Base-by-base conservation (phyloP, 192 early-diverging fungal genomes). In the Glomus cerebriforme region DNA sequence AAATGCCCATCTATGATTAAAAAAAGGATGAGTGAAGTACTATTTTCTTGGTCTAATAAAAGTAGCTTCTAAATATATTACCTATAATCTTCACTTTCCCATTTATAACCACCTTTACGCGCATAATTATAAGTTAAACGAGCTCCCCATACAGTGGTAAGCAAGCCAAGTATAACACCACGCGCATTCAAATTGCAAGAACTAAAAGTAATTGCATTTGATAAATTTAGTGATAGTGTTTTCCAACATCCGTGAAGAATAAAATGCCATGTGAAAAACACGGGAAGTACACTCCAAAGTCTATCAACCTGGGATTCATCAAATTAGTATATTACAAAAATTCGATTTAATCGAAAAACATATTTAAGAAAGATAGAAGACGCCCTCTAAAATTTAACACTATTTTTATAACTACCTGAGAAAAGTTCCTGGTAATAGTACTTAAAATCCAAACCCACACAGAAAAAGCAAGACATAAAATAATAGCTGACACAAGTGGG, bases 121-220 rank as follows among this genome's bases (percentile, higher is more conserved):
- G 85, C 82, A 78, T 94, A 95, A 84, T 96, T 96, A 80, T 85
- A 94, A 0, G 93, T 93, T 49, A 96, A 81, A 24, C 95, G 89
- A 1, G 82, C 7, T 8, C 91, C 91, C 96, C 96, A 98, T 24
- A 90, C 24, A 0, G 84, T 73, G 22, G 91, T 88, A 13, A 94
- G 76, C 15, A 81, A 12, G 26, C 84, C 63, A 8, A 87, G 86
- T 10, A 86, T 59, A 12, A 80, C 78, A 29, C 79, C 77, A 59
- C 78, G 79, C 29, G 59, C 26, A 70, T 69, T 62, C 43, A 35
- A 8, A 73, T 77, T 59, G 37, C 27, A 37, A 70, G 79, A 87
- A 15, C 59, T 66, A 15, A 60, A 49, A 27, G 78, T 75, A n/a
- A 1, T 43, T 12, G 9, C 39, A 43, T 0, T 12, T 43, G 39